Percentiles rank a stretch among this genome's conserved stretches.
phyloP scores from a whole-genome alignment of 495 filamentous ascomycete species.

The Penicillium nucicola region DNA sequence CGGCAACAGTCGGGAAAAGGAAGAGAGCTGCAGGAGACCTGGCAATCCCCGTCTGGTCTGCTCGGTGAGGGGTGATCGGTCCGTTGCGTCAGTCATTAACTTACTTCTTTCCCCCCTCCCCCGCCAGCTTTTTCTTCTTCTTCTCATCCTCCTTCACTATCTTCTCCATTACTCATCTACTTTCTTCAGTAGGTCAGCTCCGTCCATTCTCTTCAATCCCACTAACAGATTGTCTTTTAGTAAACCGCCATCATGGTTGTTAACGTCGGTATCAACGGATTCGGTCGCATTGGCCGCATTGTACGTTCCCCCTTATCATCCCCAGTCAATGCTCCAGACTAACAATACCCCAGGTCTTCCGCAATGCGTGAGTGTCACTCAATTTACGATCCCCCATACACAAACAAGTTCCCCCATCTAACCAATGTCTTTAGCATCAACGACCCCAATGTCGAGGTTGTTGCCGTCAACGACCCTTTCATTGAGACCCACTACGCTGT shows the following conservation, averaged over 20 bases:
- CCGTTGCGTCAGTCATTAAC: slow-evolving; percentile 46
- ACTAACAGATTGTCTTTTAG: slow-evolving; percentile 8
- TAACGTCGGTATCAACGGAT: slow-evolving; percentile 97
- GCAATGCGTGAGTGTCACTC: slow-evolving; percentile 64
- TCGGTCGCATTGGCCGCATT: slow-evolving; percentile 98
- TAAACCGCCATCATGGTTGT: slow-evolving; percentile 42
- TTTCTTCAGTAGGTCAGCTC: slow-evolving; percentile 29
- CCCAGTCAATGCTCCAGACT: slow-evolving; percentile 4
- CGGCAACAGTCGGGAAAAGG: slow-evolving; percentile 36
- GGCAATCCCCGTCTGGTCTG: slow-evolving; percentile 22
- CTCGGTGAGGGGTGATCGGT: slow-evolving; percentile 38
- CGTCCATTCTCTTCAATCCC: slow-evolving; percentile 1
- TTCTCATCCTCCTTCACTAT: slow-evolving; percentile 33
- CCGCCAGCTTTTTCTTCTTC: slow-evolving; percentile 16
- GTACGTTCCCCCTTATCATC: slow-evolving; percentile 44
- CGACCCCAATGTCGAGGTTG: slow-evolving; percentile 80
- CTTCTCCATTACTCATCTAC: slow-evolving; percentile 15
- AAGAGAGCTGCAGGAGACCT: no score
- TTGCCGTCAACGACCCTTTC: slow-evolving; percentile 99
- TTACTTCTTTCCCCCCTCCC: slow-evolving; percentile 28
- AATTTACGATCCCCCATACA: slow-evolving; percentile 2
- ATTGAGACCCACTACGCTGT: slow-evolving; percentile 98
- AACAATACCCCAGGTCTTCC: slow-evolving; percentile 56
- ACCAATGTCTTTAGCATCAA: slow-evolving; percentile 63
- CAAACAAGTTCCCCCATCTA: no score